Base-by-base conservation (phyloP, 2,329 filamentous ascomycete genomes). In the Dichotomopilus funicola region DNA sequence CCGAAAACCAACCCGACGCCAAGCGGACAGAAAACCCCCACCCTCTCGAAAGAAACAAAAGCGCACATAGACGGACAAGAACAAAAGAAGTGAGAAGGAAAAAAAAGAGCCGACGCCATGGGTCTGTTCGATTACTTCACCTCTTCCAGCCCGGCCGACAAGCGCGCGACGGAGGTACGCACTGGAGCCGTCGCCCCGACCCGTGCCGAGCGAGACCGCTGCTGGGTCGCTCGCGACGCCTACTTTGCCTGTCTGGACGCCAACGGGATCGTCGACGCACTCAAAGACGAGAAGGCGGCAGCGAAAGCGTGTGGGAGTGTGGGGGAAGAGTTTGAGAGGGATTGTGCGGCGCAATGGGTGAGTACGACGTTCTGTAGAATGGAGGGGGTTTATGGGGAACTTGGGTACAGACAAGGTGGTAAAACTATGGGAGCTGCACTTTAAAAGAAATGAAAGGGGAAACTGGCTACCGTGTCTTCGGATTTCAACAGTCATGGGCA, bases 311-410 rank as follows among this genome's bases (percentile, higher is more conserved):
- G 78, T 59, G 68, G 70, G 31, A 55, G 60, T 43, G 68, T 78
- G 68, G 66, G 67, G 31, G 67, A 65, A 35, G 80, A 77, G 56
- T 95, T 97, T 66, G 90, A 95, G 73, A 79, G 80, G 64, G 88
- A 92, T 68, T 99, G 94, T 71, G 90, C 91, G 13, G 80, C 78
- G 57, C 91, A 91, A 68, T 99, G 94, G 94, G 94, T 95, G 73
- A 64, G 86, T 80, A 7, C 19, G 19, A 27, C 19, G 19, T 27
- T 27, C 19, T 27, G 2, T 3, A 27, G 3, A 27, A 27, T 27
- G 19, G 19, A 3, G 19, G 19, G 19, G 2, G 19, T 27, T 27
- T 27, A 27, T 27, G 19, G 19, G 19, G 19, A 3, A 27, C 19
- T 27, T 27, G 19, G 19, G 2, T 27, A 3, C 19, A 27, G 3